These are phyloP conservation scores for Paxillus ammoniavirescens DNA, from an alignment of 768 basidiomycete genomes.

Conservation along the genomic window DNA sequence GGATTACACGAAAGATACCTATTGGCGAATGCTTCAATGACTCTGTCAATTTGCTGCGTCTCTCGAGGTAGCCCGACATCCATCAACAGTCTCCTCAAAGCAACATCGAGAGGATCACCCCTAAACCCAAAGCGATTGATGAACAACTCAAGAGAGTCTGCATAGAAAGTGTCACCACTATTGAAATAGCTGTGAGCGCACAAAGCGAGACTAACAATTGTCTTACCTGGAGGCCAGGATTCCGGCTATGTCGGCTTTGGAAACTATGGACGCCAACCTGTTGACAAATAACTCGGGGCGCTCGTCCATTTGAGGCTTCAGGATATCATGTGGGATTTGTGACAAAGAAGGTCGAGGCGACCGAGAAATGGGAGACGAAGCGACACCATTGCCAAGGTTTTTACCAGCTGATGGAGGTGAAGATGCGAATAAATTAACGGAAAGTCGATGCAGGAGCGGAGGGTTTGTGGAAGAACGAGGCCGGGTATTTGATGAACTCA, in stretches of 20 bases:
- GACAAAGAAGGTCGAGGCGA: slow-evolving; percentile 47
- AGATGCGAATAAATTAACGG: slow-evolving; percentile 59
- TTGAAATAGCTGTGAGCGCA: slow-evolving; percentile 7
- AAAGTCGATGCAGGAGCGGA: slow-evolving; percentile 67
- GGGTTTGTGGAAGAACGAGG: slow-evolving; percentile 61
- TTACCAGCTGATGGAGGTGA: slow-evolving; percentile 36
- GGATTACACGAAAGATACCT: slow-evolving; percentile 85
- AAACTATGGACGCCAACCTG: slow-evolving; percentile 61
- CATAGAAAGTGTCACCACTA: slow-evolving; percentile 73
- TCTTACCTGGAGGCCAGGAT: slow-evolving; percentile 79
- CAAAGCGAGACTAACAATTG: background rate
- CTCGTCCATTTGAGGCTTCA: slow-evolving; percentile 61
- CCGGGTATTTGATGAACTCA: slow-evolving; percentile 37
- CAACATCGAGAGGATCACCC: slow-evolving; percentile 84
- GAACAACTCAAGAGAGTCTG: slow-evolving; percentile 65
- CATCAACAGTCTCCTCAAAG: slow-evolving; percentile 87
- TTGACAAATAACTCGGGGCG: slow-evolving; percentile 67
- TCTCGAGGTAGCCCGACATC: slow-evolving; percentile 89
- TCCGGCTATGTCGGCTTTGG: slow-evolving; percentile 75
- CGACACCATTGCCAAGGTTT: slow-evolving; percentile 8
- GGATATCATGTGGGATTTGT: slow-evolving; percentile 43
- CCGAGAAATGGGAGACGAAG: slow-evolving; percentile 28
- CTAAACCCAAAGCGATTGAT: slow-evolving; percentile 77
- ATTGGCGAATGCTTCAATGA: slow-evolving; percentile 91
- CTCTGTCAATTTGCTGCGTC: slow-evolving; percentile 97